A percentile compares a stretch with the other conserved stretches of the same genome.
These are phyloP conservation scores for Pythium sp. DNA, from an alignment of 352 stramenopile species.

Conservation along the genomic window DNA sequence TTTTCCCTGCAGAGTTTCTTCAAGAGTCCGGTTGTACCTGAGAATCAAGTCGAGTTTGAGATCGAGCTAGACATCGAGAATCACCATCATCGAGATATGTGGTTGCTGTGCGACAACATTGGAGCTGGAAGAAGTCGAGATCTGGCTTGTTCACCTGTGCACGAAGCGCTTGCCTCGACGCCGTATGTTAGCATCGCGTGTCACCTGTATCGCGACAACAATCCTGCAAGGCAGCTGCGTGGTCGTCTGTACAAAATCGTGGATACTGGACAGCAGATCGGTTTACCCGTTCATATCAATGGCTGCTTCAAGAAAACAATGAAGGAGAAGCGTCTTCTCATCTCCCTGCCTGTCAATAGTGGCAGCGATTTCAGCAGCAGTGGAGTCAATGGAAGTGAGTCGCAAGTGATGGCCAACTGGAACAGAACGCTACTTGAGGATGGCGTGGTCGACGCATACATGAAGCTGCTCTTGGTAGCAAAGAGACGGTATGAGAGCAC, in stretches of 20 bases:
- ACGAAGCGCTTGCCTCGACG: slow-evolving; percentile 58
- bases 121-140: slow-evolving; percentile 62
- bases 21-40: slow-evolving; percentile 49
- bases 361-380: slow-evolving; percentile 16
- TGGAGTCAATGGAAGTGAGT: slow-evolving; percentile 38
- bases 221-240: slow-evolving; percentile 30
- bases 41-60: slow-evolving; percentile 64
- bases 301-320: slow-evolving; percentile 71
- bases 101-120: slow-evolving; percentile 70
- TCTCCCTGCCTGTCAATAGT: slow-evolving; percentile 18
- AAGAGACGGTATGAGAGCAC: slow-evolving; percentile 41
- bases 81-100: slow-evolving; percentile 40
- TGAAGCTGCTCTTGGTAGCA: slow-evolving; percentile 53
- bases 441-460: slow-evolving; percentile 53
- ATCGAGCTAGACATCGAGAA: slow-evolving; percentile 70
- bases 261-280: slow-evolving; percentile 40
- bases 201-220: slow-evolving; percentile 52
- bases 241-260: slow-evolving; percentile 67
- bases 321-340: slow-evolving; percentile 38
- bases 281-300: slow-evolving; percentile 70
- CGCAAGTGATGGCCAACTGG: slow-evolving; percentile 58
- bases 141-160: slow-evolving; percentile 51
- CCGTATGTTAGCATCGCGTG: slow-evolving; percentile 69
- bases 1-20: slow-evolving; percentile 79
- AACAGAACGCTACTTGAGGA: slow-evolving; percentile 76